Evolutionary conservation across 495 filamentous ascomycete species (phyloP), one percentile per base, ranked within the genome.

Genomic region (Daldinia vernicosa): DNA sequence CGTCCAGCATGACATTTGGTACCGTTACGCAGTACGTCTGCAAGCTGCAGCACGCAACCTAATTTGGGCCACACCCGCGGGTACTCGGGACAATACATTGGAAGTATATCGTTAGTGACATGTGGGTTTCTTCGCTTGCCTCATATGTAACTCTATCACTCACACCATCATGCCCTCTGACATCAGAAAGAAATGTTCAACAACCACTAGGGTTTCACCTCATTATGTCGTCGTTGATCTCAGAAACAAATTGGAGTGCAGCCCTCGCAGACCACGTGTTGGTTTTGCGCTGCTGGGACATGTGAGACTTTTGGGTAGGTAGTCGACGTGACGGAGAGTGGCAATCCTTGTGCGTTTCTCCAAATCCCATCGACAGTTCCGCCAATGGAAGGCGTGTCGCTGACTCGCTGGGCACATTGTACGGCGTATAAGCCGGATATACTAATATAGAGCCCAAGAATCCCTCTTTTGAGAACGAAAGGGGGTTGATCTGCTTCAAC

Each of bases 1-100:
- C 60, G 63, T 71, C 53, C 56, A 69, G 65, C 64, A 72, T 72
- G 65, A 66, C 70, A 72, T 72, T 72, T 72, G 66, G 70, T 40
- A 69, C 61, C 50, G 70, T 58, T 65, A 63, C 66, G 70, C 65
- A 69, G 56, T 50, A 52, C 65, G 26, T 66, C 61, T 69, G 70
- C 66, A 69, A 52, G 60, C 70, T 68, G 65, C 61, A 62, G 61
- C 55, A 53, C 56, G 26, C 60, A 65, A 72, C 61, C 70, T 50
- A 65, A 28, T 65, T 61, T 60, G 64, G 70, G 37, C 60, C 70
- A 72, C 64, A 55, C 53, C 26, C 50, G 64, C 70, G 70, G 70
- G 60, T 72, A 56, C 62, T 72, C 70, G 70, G 66, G 57, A 72
- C 61, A 72, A 72, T 65, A 61, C n/a, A n/a, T n/a, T n/a, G n/a